Base-by-base conservation (phyloP, 495 filamentous ascomycete genomes). In the Xylaria bambusicola region DNA sequence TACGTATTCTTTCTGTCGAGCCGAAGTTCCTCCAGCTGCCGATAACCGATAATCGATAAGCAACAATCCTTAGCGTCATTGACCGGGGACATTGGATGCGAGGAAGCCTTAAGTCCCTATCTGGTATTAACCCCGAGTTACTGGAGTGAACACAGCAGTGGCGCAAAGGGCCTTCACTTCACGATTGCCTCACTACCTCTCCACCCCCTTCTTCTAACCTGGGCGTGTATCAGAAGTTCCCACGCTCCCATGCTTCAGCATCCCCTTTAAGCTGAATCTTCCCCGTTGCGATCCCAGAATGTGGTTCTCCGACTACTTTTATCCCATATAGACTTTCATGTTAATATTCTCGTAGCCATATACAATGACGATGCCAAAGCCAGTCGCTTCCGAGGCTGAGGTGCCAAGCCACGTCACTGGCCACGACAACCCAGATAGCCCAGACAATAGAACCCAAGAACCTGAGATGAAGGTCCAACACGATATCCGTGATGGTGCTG, bases 111-210 rank as follows among this genome's bases (percentile, higher is more conserved):
- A 49, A 13, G n/a, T 26, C 23, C 5, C 29, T 5, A 33, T 33
- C 5, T 5, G 29, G 29, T 33, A 33, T 41, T 33, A 33, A 10
- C 29, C 29, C 29, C 29, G 29, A 33, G 29, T 33, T 33, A 33
- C 29, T 38, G 36, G 6, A 18, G n/a, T 35, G 17, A 45, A 47
- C 20, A 31, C 48, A 47, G 29, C 57, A 40, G 48, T 36, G 26
- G 48, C 57, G 57, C 40, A 45, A 52, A 23, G 36, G 41, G 47
- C 26, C 20, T 47, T 47, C 38, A 46, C 48, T 53, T 47, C 48
- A 53, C 57, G 57, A 60, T 53, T 35, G 38, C 57, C 31, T 60
- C 49, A 56, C 27, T 48, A n/a, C n/a, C 53, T 47, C 42, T 56
- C 53, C 48, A 52, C 57, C 24, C 35, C 40, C 48, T 29, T 26